Evolutionary conservation across 2,329 filamentous ascomycete genomes (phyloP), one percentile per base, ranked within the genome.

Genomic region (Talaromyces sp.): DNA sequence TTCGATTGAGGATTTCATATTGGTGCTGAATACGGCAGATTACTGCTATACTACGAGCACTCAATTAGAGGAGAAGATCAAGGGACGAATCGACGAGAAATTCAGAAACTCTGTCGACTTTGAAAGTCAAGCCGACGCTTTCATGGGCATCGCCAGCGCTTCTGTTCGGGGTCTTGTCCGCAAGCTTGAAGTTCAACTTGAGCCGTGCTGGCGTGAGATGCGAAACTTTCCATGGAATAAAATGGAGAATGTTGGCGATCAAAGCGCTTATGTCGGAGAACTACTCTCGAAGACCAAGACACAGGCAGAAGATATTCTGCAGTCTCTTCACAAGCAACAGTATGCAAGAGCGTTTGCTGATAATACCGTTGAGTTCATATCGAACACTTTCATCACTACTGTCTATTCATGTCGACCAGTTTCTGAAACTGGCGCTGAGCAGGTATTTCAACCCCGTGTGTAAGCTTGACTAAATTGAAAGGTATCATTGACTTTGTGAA

Each of bases 331-430:
- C 67, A 98, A 99, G 77, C 91, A 89, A 68, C 93, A 97, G 73
- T 99, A 98, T 75, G 91, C 93, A 9, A 84, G 95, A 64, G 93
- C 95, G 0, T 97, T 98, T 73, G 96, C 91, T 69, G 95, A 99
- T 75, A 93, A 98, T 67, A 80, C 98, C n/a, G 91, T 98, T 42
- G 95, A 99, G 74, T 84, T 91, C 66, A 80, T 98, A 66, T 89
- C 90, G 16, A 89, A 83, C 62, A 84, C 87, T 1, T 98, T 95
- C 73, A 85, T 97, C 67, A 81, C 83, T 66, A 96, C 90, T 71
- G 89, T 98, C 63, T 91, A 96, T 46, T 90, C 91, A 72, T 96
- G 92, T 77, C 88, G 88, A 68, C 95, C 95, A 0, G 89, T 99
- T 56, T 93, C 92, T 5, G 95, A 98, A 77, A 91, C 92, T 61